A percentile compares a stretch with the other conserved stretches of the same genome.
These are phyloP conservation scores for Coemansia pectinata DNA, from an alignment of 192 early-diverging fungal genomes.

Conservation along the genomic window DNA sequence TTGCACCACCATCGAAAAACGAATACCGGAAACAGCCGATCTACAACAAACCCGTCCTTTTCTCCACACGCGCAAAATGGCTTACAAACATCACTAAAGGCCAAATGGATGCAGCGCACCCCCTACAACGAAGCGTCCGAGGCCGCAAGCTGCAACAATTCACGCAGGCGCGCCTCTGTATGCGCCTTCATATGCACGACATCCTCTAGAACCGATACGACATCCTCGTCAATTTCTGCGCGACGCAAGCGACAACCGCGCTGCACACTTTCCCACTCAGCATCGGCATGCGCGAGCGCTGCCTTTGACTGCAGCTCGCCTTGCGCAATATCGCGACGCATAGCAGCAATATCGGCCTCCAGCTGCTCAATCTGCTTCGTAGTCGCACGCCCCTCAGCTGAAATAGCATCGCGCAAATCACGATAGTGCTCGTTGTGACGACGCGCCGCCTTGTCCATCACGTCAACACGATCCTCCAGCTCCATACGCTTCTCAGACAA, in stretches of 20 bases:
- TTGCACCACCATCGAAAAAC: not conserved
- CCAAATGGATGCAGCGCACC: not conserved
- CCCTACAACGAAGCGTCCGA: conserved; percentile 11
- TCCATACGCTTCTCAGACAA: conserved; percentile 49
- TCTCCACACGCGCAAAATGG: not conserved
- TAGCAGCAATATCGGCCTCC: conserved; percentile 49
- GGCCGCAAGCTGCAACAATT: conserved; percentile 43
- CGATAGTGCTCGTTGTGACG: conserved; percentile 49
- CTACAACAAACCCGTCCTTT: not conserved
- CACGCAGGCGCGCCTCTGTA: conserved; percentile 30
- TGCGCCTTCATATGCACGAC: conserved; percentile 44
- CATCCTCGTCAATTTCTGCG: conserved; percentile 46
- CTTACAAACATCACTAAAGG: not conserved
- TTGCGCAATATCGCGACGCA: conserved; percentile 47
- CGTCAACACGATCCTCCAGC: conserved; percentile 45
- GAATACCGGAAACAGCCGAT: not conserved
- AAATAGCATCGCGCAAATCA: conserved; percentile 44
- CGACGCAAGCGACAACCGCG: conserved; percentile 49
- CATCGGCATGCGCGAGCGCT: conserved; percentile 42
- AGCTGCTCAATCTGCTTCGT: conserved; percentile 51
- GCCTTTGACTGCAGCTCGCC: conserved; percentile 52
- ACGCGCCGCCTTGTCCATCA: conserved; percentile 49
- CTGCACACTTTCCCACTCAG: conserved; percentile 55
- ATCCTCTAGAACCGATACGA: conserved; percentile 45
- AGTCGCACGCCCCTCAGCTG: conserved; percentile 39